A percentile compares a stretch with the other conserved stretches of the same genome.
Evolutionary conservation across 768 basidiomycete genomes (phyloP).

Genomic region (Russula emetica): DNA sequence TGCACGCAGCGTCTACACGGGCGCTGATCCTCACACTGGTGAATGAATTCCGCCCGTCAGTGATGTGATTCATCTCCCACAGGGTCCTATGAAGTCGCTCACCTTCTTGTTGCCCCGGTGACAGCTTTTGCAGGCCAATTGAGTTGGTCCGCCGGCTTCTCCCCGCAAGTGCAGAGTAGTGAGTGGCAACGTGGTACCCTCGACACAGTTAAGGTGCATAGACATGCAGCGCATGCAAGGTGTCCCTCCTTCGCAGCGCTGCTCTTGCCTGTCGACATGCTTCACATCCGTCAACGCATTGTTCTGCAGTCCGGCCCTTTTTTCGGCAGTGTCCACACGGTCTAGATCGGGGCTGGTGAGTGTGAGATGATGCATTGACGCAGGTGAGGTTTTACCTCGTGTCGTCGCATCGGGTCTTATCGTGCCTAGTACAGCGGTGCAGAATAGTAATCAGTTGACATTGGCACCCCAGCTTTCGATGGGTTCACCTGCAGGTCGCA

Average conservation of each 20-base stretch:
- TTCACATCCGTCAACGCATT: constrained; percentile 61
- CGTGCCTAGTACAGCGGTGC: constrained; percentile 43
- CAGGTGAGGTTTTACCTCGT: constrained; percentile 40
- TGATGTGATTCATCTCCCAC: not conserved
- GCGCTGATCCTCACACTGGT: constrained; percentile 57
- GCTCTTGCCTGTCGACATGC: constrained; percentile 50
- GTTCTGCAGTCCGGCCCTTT: constrained; percentile 48
- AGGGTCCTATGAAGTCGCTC: not conserved
- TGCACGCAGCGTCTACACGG: constrained; percentile 58
- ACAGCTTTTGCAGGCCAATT: constrained; percentile 56
- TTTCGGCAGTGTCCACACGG: constrained; percentile 57
- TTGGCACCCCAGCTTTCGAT: constrained; percentile 21
- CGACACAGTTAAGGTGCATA: constrained; percentile 43
- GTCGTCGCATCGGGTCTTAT: constrained; percentile 61
- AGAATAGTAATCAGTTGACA: constrained; percentile 13
- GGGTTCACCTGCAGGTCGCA: constrained; percentile 50
- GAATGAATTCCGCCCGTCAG: not conserved
- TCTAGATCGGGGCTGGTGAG: constrained; percentile 32
- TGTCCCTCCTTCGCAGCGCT: constrained; percentile 39
- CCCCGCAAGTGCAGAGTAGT: constrained; percentile 27
- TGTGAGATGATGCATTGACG: not conserved
- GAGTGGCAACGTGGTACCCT: constrained; percentile 36
- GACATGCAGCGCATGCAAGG: constrained; percentile 38
- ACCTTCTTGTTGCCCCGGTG: constrained; percentile 67
- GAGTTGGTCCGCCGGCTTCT: constrained; percentile 47